Base-by-base conservation (phyloP, 2,329 filamentous ascomycete genomes). In the Keithomyces neogunnii region DNA sequence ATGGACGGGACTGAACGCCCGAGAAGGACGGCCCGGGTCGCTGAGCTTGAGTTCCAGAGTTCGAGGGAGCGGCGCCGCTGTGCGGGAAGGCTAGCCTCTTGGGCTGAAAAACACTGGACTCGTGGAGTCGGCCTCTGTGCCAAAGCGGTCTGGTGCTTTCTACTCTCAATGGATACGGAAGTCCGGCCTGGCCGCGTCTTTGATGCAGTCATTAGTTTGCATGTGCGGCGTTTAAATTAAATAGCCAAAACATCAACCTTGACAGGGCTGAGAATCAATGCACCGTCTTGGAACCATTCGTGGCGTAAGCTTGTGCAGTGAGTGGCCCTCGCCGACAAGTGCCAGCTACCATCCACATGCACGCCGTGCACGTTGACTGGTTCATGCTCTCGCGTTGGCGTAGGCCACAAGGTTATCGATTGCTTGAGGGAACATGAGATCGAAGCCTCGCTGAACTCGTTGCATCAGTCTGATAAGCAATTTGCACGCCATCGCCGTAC, bases 381-480 rank as follows among this genome's bases (percentile, higher is more conserved):
- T 39, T 10, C 5, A 13, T 9, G 5, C 36, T 39, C 36, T 39
- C 36, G 10, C 33, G 33, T 35, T 10, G 10, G 33, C 33, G 10
- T 10, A 39, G 19, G 10, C 8, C n/a, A 42, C 28, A 26, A 42
- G n/a, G 28, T 2, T 42, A 26, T 42, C 5, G 39, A 13, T 39
- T 39, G 36, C 2, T 28, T 7, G n/a, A 11, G 26, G 26, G 8
- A 31, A 28, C 49, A 42, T 42, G 36, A 35, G 44, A 31, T 26
- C 44, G 31, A 47, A 47, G 49, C 49, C 38, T 47, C 49, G 30
- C 11, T 36, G 11, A 29, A 26, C 7, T 44, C 44, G 45, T 47
- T 19, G 42, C n/a, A 13, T 43, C 3, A 42, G 3, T 38, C 7
- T 13, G 10, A 8, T n/a, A 30, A n/a, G 10, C 29, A 19, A 32